Evolutionary conservation across 768 basidiomycete genomes (phyloP), one percentile per base, ranked within the genome.

Genomic region (Kwoniella bestiolae): DNA sequence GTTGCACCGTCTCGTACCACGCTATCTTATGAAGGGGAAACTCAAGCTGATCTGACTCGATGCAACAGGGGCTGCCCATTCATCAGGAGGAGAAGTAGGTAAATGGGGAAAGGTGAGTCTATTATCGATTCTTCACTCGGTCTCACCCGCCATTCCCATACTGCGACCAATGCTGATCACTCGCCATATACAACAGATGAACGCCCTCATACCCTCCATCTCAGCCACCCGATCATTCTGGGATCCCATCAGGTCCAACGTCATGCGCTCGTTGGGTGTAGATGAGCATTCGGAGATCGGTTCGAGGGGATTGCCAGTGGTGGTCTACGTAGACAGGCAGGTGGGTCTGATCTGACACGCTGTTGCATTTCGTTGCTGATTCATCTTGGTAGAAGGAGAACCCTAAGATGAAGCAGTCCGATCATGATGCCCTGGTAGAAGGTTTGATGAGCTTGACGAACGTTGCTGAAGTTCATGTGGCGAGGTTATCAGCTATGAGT

Each of bases 301-400:
- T 9, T 53, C 44, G 2, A 58, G 66, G 31, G 68, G 69, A 28
- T 65, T 75, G 21, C 79, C 79, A 0, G 77, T 78, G 2, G 72
- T 80, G 5, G 74, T 78, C n/a, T 80, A 77, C 56, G 34, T 78
- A 18, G 76, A 80, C 46, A 47, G 70, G 9, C 77, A 79, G 67
- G 73, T 73, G 44, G 74, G 75, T 60, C 38, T 47, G 5, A 21
- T 26, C 1, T 35, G 5, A n/a, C 1, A 0, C 52, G 2, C 29
- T 18, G 1, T 8, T 18, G 34, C 2, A 23, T 3, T 1, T 23
- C n/a, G 66, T 16, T 35, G 18, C 38, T 35, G 28, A 29, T 2
- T 46, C 2, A n/a, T 0, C 5, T 16, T 47, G 21, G n/a, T 26
- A 79, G 76, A 69, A 50, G n/a, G 68, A 68, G 41, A 70, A 56